Base-by-base conservation (phyloP, 2,329 filamentous ascomycete genomes). In the Cladosporium sp. region DNA sequence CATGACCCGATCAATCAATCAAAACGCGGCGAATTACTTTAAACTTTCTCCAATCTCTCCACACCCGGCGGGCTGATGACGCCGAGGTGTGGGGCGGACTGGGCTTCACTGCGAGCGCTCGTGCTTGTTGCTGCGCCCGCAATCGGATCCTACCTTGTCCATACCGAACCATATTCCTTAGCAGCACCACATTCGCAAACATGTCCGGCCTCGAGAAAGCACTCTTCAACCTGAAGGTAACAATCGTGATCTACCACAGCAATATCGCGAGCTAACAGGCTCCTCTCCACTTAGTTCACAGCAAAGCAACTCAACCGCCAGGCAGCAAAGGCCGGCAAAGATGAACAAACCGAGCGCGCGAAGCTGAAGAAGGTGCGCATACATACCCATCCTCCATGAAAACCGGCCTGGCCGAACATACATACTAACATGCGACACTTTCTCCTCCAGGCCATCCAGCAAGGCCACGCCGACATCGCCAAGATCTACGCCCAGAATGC, bases 401-500 rank as follows among this genome's bases (percentile, higher is more conserved):
- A n/a, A n/a, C n/a, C n/a, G 18, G 14, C 2, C 7, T 39, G 5
- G 6, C 36, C 21, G 14, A 5, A 14, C n/a, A n/a, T n/a, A n/a
- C n/a, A 26, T 14, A 51, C 48, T 46, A 13, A 46, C 8, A 4
- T 2, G 39, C n/a, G 7, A 21, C 39, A 46, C n/a, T n/a, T n/a
- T n/a, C n/a, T n/a, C n/a, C 7, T 46, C 5, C 67, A 86, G 83
- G 86, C 85, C 32, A 86, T 88, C 76, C 84, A 86, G 74, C 81
- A 85, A 76, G 68, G 68, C 63, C 84, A 87, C 74, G 78, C 79
- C 70, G 86, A 88, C 71, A 87, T 88, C 69, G 86, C 86, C 23
- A 85, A 86, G 71, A 86, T 88, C 72, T 86, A 88, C 76, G 86
- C 86, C 30, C 83, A 86, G 70, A 88, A 88, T 73, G 85, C 85